Base-by-base conservation (phyloP, 2,329 filamentous ascomycete species). In the Colletotrichum orbiculare region DNA sequence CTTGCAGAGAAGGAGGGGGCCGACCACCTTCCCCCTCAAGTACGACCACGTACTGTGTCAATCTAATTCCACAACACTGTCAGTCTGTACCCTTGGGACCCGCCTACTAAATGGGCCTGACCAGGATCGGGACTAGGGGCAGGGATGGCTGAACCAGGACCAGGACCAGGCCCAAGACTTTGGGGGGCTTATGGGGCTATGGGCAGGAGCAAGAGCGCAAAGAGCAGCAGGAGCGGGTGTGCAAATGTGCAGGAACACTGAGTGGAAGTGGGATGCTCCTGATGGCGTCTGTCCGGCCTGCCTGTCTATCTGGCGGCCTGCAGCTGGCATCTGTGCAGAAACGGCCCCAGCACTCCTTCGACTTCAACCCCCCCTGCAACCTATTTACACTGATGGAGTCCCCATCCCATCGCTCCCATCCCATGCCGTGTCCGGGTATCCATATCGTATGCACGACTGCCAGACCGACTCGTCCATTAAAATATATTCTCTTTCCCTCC, bases 331-430 rank as follows among this genome's bases (percentile, higher is more conserved):
- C 62, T 62, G 58, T 62, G 52, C 52, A 60, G 55, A 48, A 54
- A 56, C 48, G 59, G 49, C 12, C 52, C 52, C 15, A 54, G 50
- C 49, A 49, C 56, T 39, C 25, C 4, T 25, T 25, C 48, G 48
- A 12, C 11, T 17, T 60, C 56, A 34, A 46, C 39, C 35, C 45
- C 50, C 61, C 49, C 41, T 60, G 43, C 41, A 47, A 38, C 50
- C 62, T 56, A 65, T 62, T 62, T 64, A 59, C 60, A 64, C 60
- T 53, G 47, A 64, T 55, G 62, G 62, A 62, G 58, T 52, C 58
- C 62, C 62, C 50, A 50, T 50, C 15, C 56, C 47, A n/a, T 17
- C 12, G 45, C 56, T 46, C n/a, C 46, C 25, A 25, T 25, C 39
- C 54, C 38, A 49, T 49, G 25, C 25, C 25, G 25, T 25, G 25